Evolutionary conservation across 225 moss, liverwort and hornwort genomes (phyloP).

Genomic region (Antitrichia curtipendula): DNA sequence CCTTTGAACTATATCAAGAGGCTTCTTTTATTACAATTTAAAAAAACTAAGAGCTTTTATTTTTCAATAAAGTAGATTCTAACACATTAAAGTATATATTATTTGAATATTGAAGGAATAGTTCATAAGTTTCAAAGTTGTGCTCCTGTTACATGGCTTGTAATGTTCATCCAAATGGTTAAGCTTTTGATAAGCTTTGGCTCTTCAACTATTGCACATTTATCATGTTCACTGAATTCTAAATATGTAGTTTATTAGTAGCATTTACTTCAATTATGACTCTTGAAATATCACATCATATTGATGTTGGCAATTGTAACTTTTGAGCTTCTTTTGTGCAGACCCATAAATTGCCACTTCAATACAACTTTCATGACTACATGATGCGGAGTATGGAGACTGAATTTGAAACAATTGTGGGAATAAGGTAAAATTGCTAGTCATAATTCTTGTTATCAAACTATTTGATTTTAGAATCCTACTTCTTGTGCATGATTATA

Average conservation of each 20-base stretch:
- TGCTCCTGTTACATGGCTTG: not conserved
- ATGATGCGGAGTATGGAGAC: constrained; percentile 46
- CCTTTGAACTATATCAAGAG: not conserved
- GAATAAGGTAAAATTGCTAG: constrained; percentile 19
- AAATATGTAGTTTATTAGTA: too few species aligned
- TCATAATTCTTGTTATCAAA: not conserved
- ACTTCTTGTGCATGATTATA: not conserved
- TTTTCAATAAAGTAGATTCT: not conserved
- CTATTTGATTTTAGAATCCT: too few species aligned
- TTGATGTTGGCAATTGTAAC: not conserved
- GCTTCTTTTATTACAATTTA: not conserved
- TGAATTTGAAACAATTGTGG: constrained; percentile 41
- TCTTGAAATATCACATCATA: not conserved
- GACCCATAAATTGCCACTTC: constrained; percentile 26
- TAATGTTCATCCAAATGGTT: not conserved
- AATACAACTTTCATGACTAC: constrained; percentile 44
- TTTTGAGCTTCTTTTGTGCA: not conserved
- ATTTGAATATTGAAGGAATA: not conserved
- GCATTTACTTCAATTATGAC: not conserved
- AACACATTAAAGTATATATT: not conserved
- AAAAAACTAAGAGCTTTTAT: not conserved
- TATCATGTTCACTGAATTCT: not conserved
- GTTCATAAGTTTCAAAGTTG: not conserved
- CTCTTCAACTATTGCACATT: not conserved
- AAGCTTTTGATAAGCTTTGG: not conserved